Conservation (phyloP, 108 stramenopile genomes). For the Stephanodiscus minutulus region DNA sequence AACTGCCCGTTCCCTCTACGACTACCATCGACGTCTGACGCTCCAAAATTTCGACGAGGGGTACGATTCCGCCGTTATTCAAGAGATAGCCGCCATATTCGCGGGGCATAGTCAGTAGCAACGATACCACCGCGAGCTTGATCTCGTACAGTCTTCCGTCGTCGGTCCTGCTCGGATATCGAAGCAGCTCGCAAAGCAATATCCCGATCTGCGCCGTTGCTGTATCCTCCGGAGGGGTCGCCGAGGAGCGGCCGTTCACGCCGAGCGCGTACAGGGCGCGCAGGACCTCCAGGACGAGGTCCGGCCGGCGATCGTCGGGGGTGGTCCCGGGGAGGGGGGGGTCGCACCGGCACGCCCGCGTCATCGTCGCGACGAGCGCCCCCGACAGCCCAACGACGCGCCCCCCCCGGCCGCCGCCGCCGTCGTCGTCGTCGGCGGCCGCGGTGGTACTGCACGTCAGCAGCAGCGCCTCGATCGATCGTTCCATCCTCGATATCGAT, state of each 20-base stretch:
- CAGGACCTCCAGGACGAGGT: constrained; percentile 66
- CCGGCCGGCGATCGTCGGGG: constrained; percentile 55
- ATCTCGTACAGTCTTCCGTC: constrained; percentile 49
- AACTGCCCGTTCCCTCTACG: constrained; percentile 36
- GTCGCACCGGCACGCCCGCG: constrained; percentile 39
- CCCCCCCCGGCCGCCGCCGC: constrained; percentile 15
- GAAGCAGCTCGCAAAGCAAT: constrained; percentile 31
- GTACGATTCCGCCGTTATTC: constrained; percentile 26
- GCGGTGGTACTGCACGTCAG: too few relatives aligned
- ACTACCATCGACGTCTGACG: constrained; percentile 61
- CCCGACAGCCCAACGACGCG: constrained; percentile 45
- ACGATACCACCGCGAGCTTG: constrained; percentile 61
- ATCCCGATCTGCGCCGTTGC: constrained; percentile 38
- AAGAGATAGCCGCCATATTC: constrained; percentile 50
- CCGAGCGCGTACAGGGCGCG: constrained; percentile 64
- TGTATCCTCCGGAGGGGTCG: constrained; percentile 22
- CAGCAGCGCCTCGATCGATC: constrained; percentile 27
- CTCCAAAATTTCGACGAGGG: constrained; percentile 52
- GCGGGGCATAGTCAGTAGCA: constrained; percentile 64
- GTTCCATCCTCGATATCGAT: constrained; percentile 41
- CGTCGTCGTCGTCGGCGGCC: background rate
- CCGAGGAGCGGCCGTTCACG: constrained; percentile 34
- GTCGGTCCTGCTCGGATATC: constrained; percentile 29
- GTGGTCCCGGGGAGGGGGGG: constrained; percentile 50
- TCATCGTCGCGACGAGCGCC: constrained; percentile 33